Evolutionary conservation across 306 rosid species (phyloP).

Genomic region (Pueraria montana): DNA sequence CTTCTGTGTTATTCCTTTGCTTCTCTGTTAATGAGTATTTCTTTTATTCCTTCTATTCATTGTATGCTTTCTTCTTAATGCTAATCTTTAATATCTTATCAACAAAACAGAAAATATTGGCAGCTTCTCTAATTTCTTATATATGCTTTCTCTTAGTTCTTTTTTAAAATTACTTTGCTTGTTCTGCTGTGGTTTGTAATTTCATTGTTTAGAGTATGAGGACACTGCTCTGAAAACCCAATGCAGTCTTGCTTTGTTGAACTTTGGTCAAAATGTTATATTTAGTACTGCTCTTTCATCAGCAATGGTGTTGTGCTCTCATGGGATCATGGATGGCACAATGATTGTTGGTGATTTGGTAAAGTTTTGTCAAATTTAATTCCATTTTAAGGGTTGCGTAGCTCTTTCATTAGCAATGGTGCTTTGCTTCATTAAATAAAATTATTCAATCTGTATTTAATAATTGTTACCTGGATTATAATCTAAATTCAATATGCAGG

Average conservation of each 20-base stretch:
- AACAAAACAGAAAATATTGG: not conserved
- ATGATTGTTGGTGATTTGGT: conserved; percentile 99
- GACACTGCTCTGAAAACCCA: conserved; percentile 97
- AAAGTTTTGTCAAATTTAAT: conserved; percentile 48
- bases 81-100: no score
- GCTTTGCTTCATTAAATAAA: no score
- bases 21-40: no score
- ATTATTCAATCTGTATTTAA: conserved; percentile 12
- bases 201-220: conserved; percentile 73
- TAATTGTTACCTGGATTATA: conserved; percentile 35
- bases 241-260: conserved; percentile 86
- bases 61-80: no score
- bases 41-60: no score
- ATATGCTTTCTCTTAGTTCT: conserved; percentile 30
- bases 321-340: conserved; percentile 80
- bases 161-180: conserved; percentile 42
- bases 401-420: no score
- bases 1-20: no score
- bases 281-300: conserved; percentile 96
- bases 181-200: conserved; percentile 50
- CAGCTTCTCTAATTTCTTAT: conserved; percentile 23
- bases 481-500: conserved; percentile 62
- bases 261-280: conserved; percentile 92
- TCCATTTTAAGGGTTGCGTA: not conserved
- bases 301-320: conserved; percentile 96